These are phyloP conservation scores for Aspergillus ruber DNA, from an alignment of 2,329 filamentous ascomycete species.

Conservation along the genomic window DNA sequence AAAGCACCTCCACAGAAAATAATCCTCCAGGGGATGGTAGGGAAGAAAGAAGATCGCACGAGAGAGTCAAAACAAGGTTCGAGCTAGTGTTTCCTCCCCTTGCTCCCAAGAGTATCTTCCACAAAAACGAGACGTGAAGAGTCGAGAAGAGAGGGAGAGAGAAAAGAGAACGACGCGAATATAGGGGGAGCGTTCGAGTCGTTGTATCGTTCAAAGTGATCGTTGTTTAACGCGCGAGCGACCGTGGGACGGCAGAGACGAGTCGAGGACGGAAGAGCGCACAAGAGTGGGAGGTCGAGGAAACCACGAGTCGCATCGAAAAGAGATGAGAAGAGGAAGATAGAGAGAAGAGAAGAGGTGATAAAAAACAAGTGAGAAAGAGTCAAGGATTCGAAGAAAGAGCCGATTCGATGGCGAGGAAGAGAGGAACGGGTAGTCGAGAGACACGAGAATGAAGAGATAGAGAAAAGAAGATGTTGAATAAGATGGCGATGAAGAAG, in stretches of 20 bases:
- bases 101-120: neutral
- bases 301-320: neutral
- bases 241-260: constrained; percentile 17
- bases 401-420: neutral
- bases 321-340: neutral
- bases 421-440: constrained; percentile 1
- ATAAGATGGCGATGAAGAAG: constrained; percentile 7
- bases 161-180: neutral
- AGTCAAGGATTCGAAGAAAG: too few species aligned
- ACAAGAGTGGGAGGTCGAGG: constrained; percentile 15
- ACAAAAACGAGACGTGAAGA: neutral
- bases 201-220: constrained; percentile 8
- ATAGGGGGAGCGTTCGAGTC: neutral
- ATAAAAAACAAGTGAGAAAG: constrained; percentile 2
- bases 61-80: neutral
- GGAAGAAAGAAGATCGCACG: neutral
- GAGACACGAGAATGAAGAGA: too few species aligned
- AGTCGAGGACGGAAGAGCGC: constrained; percentile 12
- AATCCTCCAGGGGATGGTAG: neutral
- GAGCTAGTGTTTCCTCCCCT: neutral
- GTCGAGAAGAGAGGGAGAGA: neutral
- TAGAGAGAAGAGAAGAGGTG: constrained; percentile 1
- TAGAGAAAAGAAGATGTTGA: constrained; percentile 4
- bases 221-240: constrained; percentile 17
- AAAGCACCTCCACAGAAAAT: neutral